These are phyloP conservation scores for Crepidotus sp. DNA, from an alignment of 1,284 basidiomycete species.

Conservation along the genomic window DNA sequence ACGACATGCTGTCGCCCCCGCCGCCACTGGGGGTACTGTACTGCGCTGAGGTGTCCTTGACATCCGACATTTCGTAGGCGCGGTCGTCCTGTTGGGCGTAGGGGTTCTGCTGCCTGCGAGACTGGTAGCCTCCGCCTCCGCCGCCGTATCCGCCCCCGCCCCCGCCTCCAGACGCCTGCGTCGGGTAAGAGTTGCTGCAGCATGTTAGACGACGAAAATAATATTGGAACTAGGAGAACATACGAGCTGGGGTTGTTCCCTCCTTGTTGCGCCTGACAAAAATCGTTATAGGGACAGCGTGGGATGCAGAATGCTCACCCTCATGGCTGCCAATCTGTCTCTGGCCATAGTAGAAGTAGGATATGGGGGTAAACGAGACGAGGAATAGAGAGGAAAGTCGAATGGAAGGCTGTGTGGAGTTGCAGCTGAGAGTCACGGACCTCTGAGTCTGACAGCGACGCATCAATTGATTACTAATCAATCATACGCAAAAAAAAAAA, in stretches of 20 bases:
- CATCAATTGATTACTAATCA: too few species aligned
- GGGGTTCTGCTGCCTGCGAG: constrained; percentile 39
- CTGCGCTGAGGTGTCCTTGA: constrained; percentile 49
- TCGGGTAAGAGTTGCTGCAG: constrained; percentile 51
- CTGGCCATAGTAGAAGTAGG: constrained; percentile 49
- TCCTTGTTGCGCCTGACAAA: constrained; percentile 53
- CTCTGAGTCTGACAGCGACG: too few species aligned
- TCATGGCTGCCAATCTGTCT: constrained; percentile 78
- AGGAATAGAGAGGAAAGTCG: constrained; percentile 4
- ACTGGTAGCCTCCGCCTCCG: constrained; percentile 23
- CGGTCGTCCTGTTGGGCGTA: constrained; percentile 58
- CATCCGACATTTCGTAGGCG: constrained; percentile 63
- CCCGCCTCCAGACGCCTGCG: constrained; percentile 41
- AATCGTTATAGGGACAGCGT: not conserved
- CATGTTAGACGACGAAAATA: constrained; percentile 5
- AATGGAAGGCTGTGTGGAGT: constrained; percentile 5
- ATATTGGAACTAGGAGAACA: constrained; percentile 22
- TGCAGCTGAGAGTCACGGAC: not conserved
- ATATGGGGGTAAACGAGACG: constrained; percentile 10
- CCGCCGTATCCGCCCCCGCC: constrained; percentile 17
- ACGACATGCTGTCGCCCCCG: constrained; percentile 50
- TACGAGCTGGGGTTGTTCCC: constrained; percentile 42
- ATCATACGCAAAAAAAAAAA: too few species aligned
- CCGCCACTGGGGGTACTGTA: constrained; percentile 27
- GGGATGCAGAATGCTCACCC: constrained; percentile 37